phyloP scores from a whole-genome alignment of 345 rosid genomes.

The Citrus hindsii region DNA sequence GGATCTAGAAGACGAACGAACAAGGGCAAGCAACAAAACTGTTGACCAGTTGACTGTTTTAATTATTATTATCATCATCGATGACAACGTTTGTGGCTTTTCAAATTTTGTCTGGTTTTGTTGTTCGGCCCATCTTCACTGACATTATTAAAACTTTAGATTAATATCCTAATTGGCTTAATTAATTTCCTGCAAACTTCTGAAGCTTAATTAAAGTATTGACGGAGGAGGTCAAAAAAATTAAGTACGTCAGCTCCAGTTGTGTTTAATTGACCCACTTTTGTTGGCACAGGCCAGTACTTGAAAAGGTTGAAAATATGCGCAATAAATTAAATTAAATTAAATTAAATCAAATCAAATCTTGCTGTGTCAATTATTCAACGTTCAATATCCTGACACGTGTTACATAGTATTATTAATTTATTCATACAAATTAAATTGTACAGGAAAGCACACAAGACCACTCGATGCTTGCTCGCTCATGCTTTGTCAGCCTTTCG shows the following conservation, averaged over 20 bases:
- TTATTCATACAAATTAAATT: too few species aligned
- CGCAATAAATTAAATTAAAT: too few species aligned
- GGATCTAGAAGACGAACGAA: neutral
- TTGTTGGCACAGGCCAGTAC: neutral
- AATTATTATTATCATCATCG: too few species aligned
- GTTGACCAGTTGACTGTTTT: neutral
- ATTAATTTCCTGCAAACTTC: neutral
- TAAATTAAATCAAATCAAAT: too few species aligned
- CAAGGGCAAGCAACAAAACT: neutral
- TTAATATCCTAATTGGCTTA: neutral
- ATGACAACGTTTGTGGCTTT: neutral
- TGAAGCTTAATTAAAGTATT: neutral
- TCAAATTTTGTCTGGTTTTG: too few species aligned
- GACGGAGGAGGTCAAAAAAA: neutral
- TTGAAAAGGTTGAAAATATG: neutral
- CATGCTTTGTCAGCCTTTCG: neutral
- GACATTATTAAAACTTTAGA: too few species aligned
- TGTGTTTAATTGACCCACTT: slow-evolving; percentile 1
- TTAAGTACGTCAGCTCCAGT: neutral
- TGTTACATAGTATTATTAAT: neutral
- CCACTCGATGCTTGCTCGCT: neutral
- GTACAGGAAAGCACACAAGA: neutral
- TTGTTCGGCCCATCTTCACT: too few species aligned
- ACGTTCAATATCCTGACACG: neutral
- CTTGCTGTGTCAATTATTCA: neutral